Evolutionary conservation across 176 grass and related monocot species (phyloP).

Genomic region (Oryza rufipogon): DNA sequence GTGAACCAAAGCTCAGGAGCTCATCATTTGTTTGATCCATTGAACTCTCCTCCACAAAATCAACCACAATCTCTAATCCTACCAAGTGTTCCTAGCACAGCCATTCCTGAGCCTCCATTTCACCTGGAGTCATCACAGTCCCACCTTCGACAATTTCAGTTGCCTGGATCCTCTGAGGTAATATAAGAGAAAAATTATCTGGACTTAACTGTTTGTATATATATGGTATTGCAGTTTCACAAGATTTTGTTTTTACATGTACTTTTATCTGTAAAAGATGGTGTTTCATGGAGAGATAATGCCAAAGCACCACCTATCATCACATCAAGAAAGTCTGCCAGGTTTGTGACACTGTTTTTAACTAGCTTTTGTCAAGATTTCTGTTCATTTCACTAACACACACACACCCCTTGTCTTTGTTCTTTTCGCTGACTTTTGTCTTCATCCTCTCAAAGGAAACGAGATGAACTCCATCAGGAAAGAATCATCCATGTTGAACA

Average conservation of each 20-base stretch:
- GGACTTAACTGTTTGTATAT: background rate
- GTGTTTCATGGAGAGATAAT: conserved; percentile 61
- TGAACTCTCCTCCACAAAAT: conserved; percentile 49
- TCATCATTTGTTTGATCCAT: conserved; percentile 55
- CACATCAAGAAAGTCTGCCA: conserved; percentile 49
- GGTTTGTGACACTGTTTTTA: conserved; percentile 48
- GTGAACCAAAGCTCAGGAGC: conserved; percentile 66
- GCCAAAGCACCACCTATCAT: conserved; percentile 59
- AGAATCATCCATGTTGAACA: conserved; percentile 45
- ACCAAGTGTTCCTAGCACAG: conserved; percentile 47
- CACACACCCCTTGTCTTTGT: conserved; percentile 1
- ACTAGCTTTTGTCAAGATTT: conserved; percentile 25
- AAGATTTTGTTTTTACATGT: background rate
- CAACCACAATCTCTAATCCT: conserved; percentile 48
- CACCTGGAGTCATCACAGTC: conserved; percentile 54
- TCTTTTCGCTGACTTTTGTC: conserved; percentile 26
- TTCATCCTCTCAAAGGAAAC: conserved; percentile 48
- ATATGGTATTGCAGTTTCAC: conserved; percentile 21
- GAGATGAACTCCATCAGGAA: conserved; percentile 56
- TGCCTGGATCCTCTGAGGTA: conserved; percentile 80
- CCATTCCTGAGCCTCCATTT: conserved; percentile 50
- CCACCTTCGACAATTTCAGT: conserved; percentile 60
- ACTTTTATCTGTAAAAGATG: conserved; percentile 52
- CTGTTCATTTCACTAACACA: background rate
- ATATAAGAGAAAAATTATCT: background rate